Base-by-base conservation (phyloP, 1,139 yeast species). In the Geotrichum carabidarum region DNA sequence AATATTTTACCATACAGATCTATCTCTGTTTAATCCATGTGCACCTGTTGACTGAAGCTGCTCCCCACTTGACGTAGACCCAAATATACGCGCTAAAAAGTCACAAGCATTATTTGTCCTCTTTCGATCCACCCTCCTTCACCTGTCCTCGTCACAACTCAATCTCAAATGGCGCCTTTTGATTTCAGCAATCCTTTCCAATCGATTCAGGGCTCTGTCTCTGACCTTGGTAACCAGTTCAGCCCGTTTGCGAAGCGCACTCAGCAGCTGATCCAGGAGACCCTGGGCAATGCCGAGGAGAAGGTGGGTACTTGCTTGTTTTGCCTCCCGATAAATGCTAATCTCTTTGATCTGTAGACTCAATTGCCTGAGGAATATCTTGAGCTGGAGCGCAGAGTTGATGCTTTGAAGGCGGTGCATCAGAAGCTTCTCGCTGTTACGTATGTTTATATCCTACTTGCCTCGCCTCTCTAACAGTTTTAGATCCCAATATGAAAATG, bases 291-390 rank as follows among this genome's bases (percentile, higher is more conserved):
- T 63, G 84, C 80, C 36, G 90, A 86, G 55, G 96, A 87, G 65
- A 78, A 78, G 60, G 71, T 68, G 61, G 14, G 64, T n/a, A 35
- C 40, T 15, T 9, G n/a, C 18, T 48, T 11, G 11, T 40, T 38
- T 8, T 27, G 15, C 22, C n/a, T 14, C 12, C 37, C 15, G 15
- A 37, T 17, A 37, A 12, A 14, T 11, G 15, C 40, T 37, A 37
- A 37, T 34, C 56, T 53, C 30, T 31, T 45, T 8, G n/a, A 15
- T 51, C 50, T 35, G n/a, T 44, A 69, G 68, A 84, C 93, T 53
- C 93, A 87, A 69, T 77, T 88, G 62, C 96, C 96, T 43, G 81
- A 83, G 51, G 96, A 88, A 68, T 88, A 87, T 68, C 68, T 80
- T 36, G 93, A 86, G 58, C 76, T 88, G 60, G 95, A 91, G 60